phyloP scores from a whole-genome alignment of 148 eudicot genomes.

The Vaccinium vitisidaea region DNA sequence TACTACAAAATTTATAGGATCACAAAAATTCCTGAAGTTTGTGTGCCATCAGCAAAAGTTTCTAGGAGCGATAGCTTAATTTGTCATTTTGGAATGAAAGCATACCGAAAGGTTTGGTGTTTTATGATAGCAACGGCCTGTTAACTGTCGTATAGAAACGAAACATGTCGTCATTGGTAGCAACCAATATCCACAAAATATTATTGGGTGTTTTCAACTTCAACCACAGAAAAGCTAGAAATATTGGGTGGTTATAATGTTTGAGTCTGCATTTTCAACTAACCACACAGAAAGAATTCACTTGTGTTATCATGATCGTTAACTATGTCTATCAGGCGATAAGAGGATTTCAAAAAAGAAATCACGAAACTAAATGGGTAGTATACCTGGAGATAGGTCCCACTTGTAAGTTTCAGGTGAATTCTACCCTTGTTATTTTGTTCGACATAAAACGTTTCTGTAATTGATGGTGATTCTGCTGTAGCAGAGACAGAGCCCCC shows the following conservation, averaged over 20 bases:
- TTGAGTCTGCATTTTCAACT: neutral
- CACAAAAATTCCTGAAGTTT: too few relatives aligned
- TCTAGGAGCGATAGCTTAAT: neutral
- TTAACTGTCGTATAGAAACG: neutral
- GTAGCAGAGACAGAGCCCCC: conserved; percentile 49
- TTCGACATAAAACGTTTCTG: conserved; percentile 64
- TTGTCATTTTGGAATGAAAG: neutral
- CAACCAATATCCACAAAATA: neutral
- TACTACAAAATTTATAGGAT: too few relatives aligned
- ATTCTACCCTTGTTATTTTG: conserved; percentile 42
- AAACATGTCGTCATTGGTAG: neutral
- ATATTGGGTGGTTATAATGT: neutral
- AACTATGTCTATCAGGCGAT: neutral
- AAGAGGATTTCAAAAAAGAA: neutral
- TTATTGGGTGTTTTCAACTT: neutral
- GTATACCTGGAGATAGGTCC: conserved; percentile 60
- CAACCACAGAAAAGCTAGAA: conserved; percentile 1
- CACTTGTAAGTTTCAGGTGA: conserved; percentile 52
- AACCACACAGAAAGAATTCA: neutral
- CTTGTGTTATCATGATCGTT: neutral
- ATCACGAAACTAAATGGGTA: neutral
- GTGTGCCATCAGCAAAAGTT: neutral
- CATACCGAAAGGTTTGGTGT: neutral
- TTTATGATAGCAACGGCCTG: neutral
- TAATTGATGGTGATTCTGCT: conserved; percentile 39